Evolutionary conservation across 345 rosid species (phyloP), one percentile per base, ranked within the genome.

Genomic region (Mangifera indica): DNA sequence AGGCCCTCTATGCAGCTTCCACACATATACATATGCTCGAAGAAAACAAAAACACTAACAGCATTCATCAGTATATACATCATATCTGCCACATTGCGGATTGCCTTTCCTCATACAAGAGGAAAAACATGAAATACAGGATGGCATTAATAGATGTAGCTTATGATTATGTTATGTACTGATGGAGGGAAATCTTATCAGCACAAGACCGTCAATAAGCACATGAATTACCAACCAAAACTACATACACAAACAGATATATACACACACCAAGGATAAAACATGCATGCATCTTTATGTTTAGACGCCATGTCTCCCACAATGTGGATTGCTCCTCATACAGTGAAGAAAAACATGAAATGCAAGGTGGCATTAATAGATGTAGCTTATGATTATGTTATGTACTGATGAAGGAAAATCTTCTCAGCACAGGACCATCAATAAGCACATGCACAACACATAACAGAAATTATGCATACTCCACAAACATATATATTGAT

Each of bases 371-470:
- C 83, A 63, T 61, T 7, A 24, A 37, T n/a, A 3, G 55, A 51
- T 83, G 55, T 84, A 81, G 86, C 90, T 86, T 83, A 84, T 80
- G 87, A 78, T 59, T 61, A 77, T 77, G 86, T 83, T 86, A 73
- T 76, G 84, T 66, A 78, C 85, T 63, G 82, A 80, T 57, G 70
- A 40, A 7, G 5, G 32, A 73, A 46, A 2, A 51, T 70, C 74
- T 46, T 65, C 53, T 52, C 70, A 29, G 58, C 20, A 12, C 62
- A 87, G 80, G 86, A 85, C 84, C 83, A 81, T 83, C 84, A 67
- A 77, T 78, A 79, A 81, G 80, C 84, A 76, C 85, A 53, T 52
- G 48, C 13, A 25, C 34, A 32, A 67, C 17, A 21, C 0, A 48
- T n/a, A 21, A 59, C 46, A 17, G 26, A 34, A 53, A 7, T 34